phyloP scores from a whole-genome alignment of 441 rosid species.

The Bruguiera hainesii region DNA sequence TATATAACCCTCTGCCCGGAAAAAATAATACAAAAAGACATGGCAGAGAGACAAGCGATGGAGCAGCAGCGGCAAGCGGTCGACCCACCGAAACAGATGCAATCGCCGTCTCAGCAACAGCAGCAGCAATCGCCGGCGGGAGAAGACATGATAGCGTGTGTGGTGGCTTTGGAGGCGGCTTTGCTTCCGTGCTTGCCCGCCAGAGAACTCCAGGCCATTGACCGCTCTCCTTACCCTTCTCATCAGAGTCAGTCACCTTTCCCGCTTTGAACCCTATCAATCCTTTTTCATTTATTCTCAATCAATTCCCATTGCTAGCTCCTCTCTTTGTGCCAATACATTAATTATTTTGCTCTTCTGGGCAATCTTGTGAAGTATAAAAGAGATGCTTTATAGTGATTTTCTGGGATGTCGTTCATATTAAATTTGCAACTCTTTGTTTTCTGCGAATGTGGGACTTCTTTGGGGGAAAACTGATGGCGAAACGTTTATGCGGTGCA shows the following conservation, averaged over 20 bases:
- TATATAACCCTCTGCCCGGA: too few relatives aligned
- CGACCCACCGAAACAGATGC: conserved; percentile 28
- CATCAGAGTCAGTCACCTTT: conserved; percentile 63
- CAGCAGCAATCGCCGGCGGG: conserved; percentile 25
- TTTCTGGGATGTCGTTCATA: too few relatives aligned
- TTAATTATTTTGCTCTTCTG: too few relatives aligned
- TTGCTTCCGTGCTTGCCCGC: conserved; percentile 91
- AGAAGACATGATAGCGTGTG: conserved; percentile 67
- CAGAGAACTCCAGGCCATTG: conserved; percentile 91
- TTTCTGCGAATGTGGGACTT: too few relatives aligned
- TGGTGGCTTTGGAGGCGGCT: conserved; percentile 75
- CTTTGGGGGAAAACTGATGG: too few relatives aligned
- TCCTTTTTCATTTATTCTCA: neutral
- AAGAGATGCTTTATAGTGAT: too few relatives aligned
- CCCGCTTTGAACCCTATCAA: neutral
- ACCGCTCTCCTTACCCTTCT: conserved; percentile 89
- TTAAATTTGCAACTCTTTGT: too few relatives aligned
- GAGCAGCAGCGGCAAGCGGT: conserved; percentile 30
- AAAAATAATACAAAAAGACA: neutral
- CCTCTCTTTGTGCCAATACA: too few relatives aligned
- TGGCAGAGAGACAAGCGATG: conserved; percentile 29
- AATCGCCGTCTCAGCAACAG: conserved; percentile 32
- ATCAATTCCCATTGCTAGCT: too few relatives aligned
- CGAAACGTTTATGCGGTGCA: too few relatives aligned
- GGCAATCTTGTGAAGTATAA: too few relatives aligned